phyloP scores from a whole-genome alignment of 78 protist genomes.

The Monosiga brevicollis region DNA sequence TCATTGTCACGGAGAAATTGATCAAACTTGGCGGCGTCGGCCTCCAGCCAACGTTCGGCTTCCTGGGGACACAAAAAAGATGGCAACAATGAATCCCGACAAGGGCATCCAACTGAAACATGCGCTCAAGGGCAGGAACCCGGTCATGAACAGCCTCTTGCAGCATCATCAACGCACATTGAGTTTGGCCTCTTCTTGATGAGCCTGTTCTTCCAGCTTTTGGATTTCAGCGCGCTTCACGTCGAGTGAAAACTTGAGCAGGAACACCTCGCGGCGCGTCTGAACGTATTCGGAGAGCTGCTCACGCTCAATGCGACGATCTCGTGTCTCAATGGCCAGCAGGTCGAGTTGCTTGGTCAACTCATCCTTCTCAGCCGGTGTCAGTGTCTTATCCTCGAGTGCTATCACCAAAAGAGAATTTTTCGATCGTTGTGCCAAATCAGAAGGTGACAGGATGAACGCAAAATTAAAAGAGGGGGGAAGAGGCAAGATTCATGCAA shows the following conservation, averaged over 20 bases:
- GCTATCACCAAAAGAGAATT: no score
- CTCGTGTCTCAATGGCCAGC: no score
- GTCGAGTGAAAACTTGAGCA: neutral
- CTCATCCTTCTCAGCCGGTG: no score
- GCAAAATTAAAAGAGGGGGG: no score
- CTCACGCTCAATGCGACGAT: neutral
- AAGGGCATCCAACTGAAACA: neutral
- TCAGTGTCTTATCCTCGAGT: no score
- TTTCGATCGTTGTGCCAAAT: no score
- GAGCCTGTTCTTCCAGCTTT: constrained; percentile 1
- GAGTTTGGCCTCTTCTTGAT: neutral
- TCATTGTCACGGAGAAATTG: neutral
- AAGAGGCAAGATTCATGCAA: no score
- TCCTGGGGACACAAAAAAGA: neutral
- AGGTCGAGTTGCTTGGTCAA: no score
- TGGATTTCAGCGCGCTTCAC: constrained; percentile 10
- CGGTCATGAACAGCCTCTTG: neutral
- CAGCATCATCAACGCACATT: neutral
- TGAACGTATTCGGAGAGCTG: neutral
- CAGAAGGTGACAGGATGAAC: no score
- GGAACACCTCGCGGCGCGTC: neutral
- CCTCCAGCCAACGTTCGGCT: neutral
- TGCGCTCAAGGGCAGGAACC: neutral
- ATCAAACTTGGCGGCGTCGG: constrained; percentile 1
- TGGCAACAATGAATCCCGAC: neutral